phyloP scores from a whole-genome alignment of 768 basidiomycete genomes.

The Kwoniella heveanensis region DNA sequence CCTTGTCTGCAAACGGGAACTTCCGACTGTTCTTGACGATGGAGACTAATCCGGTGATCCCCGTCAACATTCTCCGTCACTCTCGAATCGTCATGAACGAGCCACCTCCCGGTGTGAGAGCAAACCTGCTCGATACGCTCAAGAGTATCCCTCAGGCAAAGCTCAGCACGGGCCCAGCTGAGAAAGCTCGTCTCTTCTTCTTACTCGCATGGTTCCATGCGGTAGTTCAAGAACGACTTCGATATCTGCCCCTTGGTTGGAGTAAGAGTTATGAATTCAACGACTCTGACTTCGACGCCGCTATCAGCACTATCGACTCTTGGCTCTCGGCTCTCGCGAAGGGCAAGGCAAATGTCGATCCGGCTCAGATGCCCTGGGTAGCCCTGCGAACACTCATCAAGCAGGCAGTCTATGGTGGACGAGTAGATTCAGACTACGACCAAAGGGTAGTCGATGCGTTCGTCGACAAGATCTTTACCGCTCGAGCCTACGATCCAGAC shows the following conservation, averaged over 20 bases:
- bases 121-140: conserved; percentile 89
- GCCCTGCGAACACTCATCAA: conserved; percentile 91
- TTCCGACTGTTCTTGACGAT: conserved; percentile 98
- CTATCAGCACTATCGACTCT: conserved; percentile 84
- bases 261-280: conserved; percentile 98
- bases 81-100: conserved; percentile 98
- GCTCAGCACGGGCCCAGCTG: conserved; percentile 75
- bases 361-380: conserved; percentile 88
- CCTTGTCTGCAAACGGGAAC: conserved; percentile 78
- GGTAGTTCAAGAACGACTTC: conserved; percentile 91
- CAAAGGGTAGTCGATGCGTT: conserved; percentile 90
- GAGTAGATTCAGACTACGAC: conserved; percentile 93
- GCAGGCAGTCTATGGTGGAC: conserved; percentile 92
- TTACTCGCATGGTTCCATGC: conserved; percentile 99
- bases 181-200: conserved; percentile 92
- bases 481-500: conserved; percentile 86
- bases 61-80: conserved; percentile 93
- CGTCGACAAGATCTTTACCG: conserved; percentile 84
- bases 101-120: conserved; percentile 94
- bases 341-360: conserved; percentile 89
- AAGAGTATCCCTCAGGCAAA: conserved; percentile 73
- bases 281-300: conserved; percentile 94
- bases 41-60: conserved; percentile 93
- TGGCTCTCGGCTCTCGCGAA: conserved; percentile 81
- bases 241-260: conserved; percentile 96